These are phyloP conservation scores for Apiotrichum laibachii DNA, from an alignment of 1,284 basidiomycete species.

Conservation along the genomic window DNA sequence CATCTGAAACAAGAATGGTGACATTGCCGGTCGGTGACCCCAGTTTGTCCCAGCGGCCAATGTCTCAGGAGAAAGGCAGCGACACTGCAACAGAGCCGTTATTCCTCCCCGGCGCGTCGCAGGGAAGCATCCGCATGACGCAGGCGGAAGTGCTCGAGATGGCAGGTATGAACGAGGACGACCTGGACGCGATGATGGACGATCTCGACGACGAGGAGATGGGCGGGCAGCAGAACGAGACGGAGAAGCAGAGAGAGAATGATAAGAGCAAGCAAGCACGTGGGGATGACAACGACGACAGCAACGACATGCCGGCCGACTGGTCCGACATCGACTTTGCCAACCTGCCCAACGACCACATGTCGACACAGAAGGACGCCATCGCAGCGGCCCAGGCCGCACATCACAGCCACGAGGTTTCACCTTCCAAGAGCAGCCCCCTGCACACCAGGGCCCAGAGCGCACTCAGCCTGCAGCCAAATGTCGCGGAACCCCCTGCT, in stretches of 20 bases:
- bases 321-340: slow-evolving; percentile 17
- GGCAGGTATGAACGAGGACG: slow-evolving; percentile 30
- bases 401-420: neutral
- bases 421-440: neutral
- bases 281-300: neutral
- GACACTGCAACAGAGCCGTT: slow-evolving; percentile 21
- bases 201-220: slow-evolving; percentile 23
- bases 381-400: neutral
- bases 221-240: too few species aligned
- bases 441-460: neutral
- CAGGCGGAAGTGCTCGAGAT: slow-evolving; percentile 33
- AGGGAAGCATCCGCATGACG: slow-evolving; percentile 22
- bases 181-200: slow-evolving; percentile 31
- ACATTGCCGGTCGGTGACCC: neutral
- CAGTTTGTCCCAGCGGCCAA: neutral
- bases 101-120: slow-evolving; percentile 25
- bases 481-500: neutral
- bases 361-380: slow-evolving; percentile 16
- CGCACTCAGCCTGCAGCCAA: neutral
- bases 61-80: neutral
- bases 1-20: slow-evolving; percentile 3
- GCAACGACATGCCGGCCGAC: slow-evolving; percentile 8
- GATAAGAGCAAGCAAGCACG: too few species aligned
- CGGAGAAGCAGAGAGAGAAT: neutral
- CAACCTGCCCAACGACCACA: slow-evolving; percentile 7